Base-by-base conservation (phyloP, 1,284 basidiomycete genomes). In the Trichosporon coremiiforme region DNA sequence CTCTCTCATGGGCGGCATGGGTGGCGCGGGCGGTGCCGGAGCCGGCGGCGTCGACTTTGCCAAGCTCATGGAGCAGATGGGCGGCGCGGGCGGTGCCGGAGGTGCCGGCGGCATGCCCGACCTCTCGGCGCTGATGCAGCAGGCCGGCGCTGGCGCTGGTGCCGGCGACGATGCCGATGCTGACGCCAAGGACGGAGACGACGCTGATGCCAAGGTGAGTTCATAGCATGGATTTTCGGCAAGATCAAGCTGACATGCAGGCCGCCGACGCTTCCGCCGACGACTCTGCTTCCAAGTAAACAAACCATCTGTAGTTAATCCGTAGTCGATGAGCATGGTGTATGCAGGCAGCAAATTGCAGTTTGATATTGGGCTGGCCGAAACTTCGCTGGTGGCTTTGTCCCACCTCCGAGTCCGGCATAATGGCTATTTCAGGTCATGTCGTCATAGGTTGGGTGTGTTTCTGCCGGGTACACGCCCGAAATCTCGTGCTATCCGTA, bases 21-120 rank as follows among this genome's bases (percentile, higher is more conserved):
- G 84, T 15, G 79, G 77, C 9, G 71, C n/a, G n/a, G n/a, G 85
- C 78, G 82, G 84, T n/a, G 86, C 85, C 17, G 79, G 77, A 9
- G 71, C 85, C 78, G 82, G 84, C 20, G 86, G 85, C 10, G 86
- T 87, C 85, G 84, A 75, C 73, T 78, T 77, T 68, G 76, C 79
- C 70, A 82, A 82, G 74, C 74, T 84, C 72, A 83, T 84, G 81
- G 79, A 79, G 73, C 77, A 80, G 70, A 80, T 82, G 80, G 77
- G 78, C 55, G 71, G 57, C 17, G 57, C 84, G 8, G 84, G 84
- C 15, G 79, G 77, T 12, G 71, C 85, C 78, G n/a, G n/a, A n/a
- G n/a, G n/a, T 9, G 87, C 87, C 15, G 57, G 57, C 31, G 57
- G 57, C 31, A 31, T 33, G 57, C 57, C 57, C 85, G 84, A 75